Percentiles rank a stretch among this genome's conserved stretches.
Conservation (phyloP, 2,329 filamentous ascomycete species). For the Aureobasidium sp. region DNA sequence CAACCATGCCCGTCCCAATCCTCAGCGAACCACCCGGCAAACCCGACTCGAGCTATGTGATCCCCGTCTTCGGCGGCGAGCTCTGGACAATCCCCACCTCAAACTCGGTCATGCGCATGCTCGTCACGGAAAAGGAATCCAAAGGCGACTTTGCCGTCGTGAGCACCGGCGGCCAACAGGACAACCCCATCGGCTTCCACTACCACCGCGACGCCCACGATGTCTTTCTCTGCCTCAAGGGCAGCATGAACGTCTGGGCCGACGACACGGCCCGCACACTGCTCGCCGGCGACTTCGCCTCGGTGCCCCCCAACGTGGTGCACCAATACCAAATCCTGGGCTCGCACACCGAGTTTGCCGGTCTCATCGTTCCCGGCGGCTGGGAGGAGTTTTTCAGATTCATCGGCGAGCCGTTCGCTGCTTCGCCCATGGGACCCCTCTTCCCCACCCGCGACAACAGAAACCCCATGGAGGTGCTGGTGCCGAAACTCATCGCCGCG, state of each 20-base stretch:
- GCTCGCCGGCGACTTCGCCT: conserved; percentile 49
- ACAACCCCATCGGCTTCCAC: conserved; percentile 39
- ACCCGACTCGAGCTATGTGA: conserved; percentile 3
- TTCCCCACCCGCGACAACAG: conserved; percentile 46
- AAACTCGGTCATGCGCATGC: conserved; percentile 12
- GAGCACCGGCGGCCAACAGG: conserved; percentile 5
- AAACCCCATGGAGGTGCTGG: conserved; percentile 41
- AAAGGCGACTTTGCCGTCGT: conserved; percentile 12
- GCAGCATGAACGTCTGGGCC: conserved; percentile 48
- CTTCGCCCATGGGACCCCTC: conserved; percentile 26
- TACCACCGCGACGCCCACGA: conserved; percentile 50
- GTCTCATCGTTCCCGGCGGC: conserved; percentile 48
- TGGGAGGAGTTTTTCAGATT: conserved; percentile 55
- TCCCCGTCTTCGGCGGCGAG: conserved; percentile 7
- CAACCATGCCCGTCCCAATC: conserved; percentile 5
- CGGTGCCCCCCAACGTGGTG: conserved; percentile 41
- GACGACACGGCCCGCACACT: conserved; percentile 47
- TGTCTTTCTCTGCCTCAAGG: conserved; percentile 48
- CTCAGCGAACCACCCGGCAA: conserved; percentile 8
- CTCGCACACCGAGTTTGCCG: conserved; percentile 45
- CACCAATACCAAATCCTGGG: conserved; percentile 49
- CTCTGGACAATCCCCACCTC: conserved; percentile 13
- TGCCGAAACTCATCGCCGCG: conserved; percentile 48
- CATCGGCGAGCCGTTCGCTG: conserved; percentile 42
- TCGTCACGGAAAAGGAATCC: conserved; percentile 11